Evolutionary conservation across 2,329 filamentous ascomycete species (phyloP), one percentile per base, ranked within the genome.

Genomic region (Coniosporium tulheliwenetii): DNA sequence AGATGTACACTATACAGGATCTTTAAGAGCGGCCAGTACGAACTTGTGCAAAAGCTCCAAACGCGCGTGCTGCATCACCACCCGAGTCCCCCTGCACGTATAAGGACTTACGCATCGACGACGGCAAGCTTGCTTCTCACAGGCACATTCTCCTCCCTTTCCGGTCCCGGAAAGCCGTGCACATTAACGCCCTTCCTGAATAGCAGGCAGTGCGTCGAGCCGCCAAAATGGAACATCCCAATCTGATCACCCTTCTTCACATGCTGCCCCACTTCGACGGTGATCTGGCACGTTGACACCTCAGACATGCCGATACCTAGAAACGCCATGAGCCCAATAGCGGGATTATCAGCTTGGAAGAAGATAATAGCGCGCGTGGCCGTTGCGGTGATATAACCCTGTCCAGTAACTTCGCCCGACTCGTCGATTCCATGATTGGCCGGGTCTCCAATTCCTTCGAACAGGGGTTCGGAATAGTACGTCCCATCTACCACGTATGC

Each of bases 191-290:
- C 69, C 46, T 70, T 66, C 19, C 72, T 59, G 60, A 85, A 85
- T 2, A 86, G 52, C 48, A 85, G 52, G 49, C 77, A 82, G 52
- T 83, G 75, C 1, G 75, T 76, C 5, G 72, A 79, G 0, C 82
- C 81, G n/a, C 81, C 81, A 53, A 79, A 85, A 52, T 86, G 81
- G 58, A 86, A 86, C 79, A 84, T 85, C 35, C 81, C 81, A 33
- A 77, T 65, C 61, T 85, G 63, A 4, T 85, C 72, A 1, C 82
- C 82, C 64, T 85, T 85, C 40, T 65, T 64, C 12, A 86, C 52
- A 40, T 69, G 66, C 53, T 85, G 69, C 0, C 79, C 80, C 51
- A 77, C 71, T 48, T 67, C 67, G 9, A 83, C 78, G 0, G 74
- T 80, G 38, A 83, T 76, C 39, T 85, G 79, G 50, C 80, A 85